Evolutionary conservation across 192 early-diverging fungal genomes (phyloP).

Genomic region (Powellomyces hirtus): DNA sequence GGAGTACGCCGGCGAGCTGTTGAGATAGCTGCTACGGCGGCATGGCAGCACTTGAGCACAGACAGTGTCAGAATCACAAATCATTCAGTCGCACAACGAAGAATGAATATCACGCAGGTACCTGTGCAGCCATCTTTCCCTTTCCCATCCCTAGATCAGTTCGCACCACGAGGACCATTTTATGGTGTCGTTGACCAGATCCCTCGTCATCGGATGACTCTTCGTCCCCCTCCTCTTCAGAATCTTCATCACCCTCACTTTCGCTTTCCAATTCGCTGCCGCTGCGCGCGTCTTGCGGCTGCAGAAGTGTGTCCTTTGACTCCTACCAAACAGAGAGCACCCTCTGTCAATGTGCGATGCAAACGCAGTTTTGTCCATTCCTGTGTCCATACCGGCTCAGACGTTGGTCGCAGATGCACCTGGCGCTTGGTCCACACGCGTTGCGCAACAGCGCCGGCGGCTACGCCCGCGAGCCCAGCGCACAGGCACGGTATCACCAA

Average conservation of each 20-base stretch:
- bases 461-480: background rate
- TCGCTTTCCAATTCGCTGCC: conserved; percentile 1
- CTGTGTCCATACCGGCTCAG: background rate
- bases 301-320: background rate
- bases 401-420: background rate
- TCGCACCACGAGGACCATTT: conserved; percentile 76
- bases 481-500: background rate
- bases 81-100: background rate
- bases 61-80: background rate
- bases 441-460: background rate
- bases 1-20: conserved; percentile 32
- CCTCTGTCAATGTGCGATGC: background rate
- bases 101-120: conserved; percentile 7
- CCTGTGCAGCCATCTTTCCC: conserved; percentile 91
- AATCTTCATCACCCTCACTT: background rate
- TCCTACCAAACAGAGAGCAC: background rate
- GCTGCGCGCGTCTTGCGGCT: background rate
- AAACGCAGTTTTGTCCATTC: background rate
- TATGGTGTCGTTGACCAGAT: conserved; percentile 14
- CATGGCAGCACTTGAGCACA: conserved; percentile 74
- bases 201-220: background rate
- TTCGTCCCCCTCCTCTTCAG: background rate
- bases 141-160: conserved; percentile 92
- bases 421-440: background rate
- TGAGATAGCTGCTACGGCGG: conserved; percentile 66